A percentile compares a stretch with the other conserved stretches of the same genome.
Evolutionary conservation across 2,329 filamentous ascomycete genomes (phyloP).

Genomic region (Colletotrichum chrysophilum): DNA sequence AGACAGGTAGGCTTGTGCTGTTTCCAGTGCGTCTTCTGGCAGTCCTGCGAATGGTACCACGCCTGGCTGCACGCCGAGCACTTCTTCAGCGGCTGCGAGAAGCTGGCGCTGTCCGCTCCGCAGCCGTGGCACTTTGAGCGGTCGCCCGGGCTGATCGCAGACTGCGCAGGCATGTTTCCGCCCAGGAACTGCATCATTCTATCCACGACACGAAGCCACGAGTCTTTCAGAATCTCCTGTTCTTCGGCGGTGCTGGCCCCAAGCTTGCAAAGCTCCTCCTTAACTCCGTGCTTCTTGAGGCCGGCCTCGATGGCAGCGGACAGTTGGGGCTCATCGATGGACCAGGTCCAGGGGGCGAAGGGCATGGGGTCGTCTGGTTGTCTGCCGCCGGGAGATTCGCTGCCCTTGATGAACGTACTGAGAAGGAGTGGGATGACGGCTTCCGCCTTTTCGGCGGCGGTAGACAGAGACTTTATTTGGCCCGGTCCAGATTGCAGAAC

Average conservation of each 20-base stretch:
- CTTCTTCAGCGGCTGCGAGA: neutral
- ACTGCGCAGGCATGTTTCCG: neutral
- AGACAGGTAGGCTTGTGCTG: neutral
- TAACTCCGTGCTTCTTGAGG: neutral
- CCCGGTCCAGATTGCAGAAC: neutral
- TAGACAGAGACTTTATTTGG: neutral
- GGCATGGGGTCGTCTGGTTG: neutral
- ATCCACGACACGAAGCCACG: neutral
- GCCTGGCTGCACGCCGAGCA: neutral
- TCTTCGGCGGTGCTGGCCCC: neutral
- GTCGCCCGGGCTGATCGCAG: neutral
- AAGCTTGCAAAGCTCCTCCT: neutral
- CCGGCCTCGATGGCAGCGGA: neutral
- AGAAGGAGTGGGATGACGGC: neutral
- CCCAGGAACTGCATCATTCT: neutral
- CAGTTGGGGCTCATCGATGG: neutral
- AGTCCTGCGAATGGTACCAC: neutral
- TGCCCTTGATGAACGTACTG: neutral
- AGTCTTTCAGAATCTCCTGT: neutral
- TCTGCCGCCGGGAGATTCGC: neutral
- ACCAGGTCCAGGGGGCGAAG: neutral
- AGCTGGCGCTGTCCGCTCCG: neutral
- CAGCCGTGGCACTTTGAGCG: neutral
- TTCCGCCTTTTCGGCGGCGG: neutral
- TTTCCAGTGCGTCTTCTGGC: neutral